Evolutionary conservation across 257 asterid genomes (phyloP), one percentile per base, ranked within the genome.

Genomic region (Catharanthus roseus): DNA sequence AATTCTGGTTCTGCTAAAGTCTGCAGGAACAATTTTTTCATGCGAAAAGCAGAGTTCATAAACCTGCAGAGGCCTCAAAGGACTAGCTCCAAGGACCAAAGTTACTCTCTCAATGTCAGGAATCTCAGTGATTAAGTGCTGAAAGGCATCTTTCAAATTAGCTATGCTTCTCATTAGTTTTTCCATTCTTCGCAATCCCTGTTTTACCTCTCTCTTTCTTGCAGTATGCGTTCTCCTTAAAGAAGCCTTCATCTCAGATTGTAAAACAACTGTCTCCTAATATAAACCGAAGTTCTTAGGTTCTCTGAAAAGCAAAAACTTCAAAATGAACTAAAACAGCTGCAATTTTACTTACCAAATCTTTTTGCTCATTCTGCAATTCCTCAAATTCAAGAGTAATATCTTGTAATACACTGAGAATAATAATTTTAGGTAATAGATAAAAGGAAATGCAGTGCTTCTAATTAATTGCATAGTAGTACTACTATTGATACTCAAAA

Each of bases 1-100:
- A 31, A 75, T 72, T 84, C 85, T 92, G 67, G 77, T 86, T 74
- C 89, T 81, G 63, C 60, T 53, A 72, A 83, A 89, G 69, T 86
- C 95, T 42, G 82, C 84, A 6, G 76, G 71, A 77, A 77, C 74
- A 39, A 68, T 74, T 76, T 76, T 82, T 39, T 79, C 84, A 4
- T 67, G 78, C 3, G 85, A 66, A 78, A 93, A 88, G 68, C 79
- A 81, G 83, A 91, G 79, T 75, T 93, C 99, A 72, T 85, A 93
- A 64, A 86, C 85, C 82, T 86, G 89, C 50, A 83, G 75, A 39
- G 99, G 97, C 83, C 97, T 87, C 67, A 89, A 71, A 63, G 97
- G 91, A 86, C 96, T 91, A 49, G 96, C 86, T 58, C 99, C 99
- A 66, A 93, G 87, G 72, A 88, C 87, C 79, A 93, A 79, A 57